Percentiles rank a stretch among this genome's conserved stretches.
Conservation (phyloP, 768 basidiomycete genomes). For the Dioszegia aurantiaca region DNA sequence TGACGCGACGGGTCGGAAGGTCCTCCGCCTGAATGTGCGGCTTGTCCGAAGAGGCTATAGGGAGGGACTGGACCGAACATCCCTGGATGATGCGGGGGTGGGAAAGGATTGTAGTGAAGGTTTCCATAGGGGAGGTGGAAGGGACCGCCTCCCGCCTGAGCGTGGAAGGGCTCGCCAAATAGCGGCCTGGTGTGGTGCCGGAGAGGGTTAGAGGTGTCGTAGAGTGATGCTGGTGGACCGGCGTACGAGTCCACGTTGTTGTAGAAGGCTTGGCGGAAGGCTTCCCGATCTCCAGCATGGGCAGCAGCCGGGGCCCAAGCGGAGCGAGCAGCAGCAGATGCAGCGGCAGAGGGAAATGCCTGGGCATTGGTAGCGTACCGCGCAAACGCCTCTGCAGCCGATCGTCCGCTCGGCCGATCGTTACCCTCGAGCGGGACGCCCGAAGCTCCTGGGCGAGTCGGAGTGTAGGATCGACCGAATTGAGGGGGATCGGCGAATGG, state of each 20-base stretch:
- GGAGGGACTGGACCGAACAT: background rate
- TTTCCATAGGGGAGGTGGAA: background rate
- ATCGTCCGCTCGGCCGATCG: background rate
- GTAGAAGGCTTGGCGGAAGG: background rate
- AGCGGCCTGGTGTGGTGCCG: too few species aligned
- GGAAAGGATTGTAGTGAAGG: too few species aligned
- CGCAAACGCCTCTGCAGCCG: background rate
- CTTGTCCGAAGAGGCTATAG: background rate
- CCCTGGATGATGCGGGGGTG: background rate
- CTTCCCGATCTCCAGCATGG: too few species aligned
- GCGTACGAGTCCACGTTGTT: slow-evolving; percentile 3
- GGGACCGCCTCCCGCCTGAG: too few species aligned
- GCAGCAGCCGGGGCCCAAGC: too few species aligned
- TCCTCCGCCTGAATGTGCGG: background rate
- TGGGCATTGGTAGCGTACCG: slow-evolving; percentile 1
- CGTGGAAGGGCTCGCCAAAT: too few species aligned
- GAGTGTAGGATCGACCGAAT: slow-evolving; percentile 8
- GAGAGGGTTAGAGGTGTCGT: background rate
- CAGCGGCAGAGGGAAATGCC: background rate
- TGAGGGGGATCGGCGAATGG: slow-evolving; percentile 13
- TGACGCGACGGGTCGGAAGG: background rate
- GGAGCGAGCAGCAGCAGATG: too few species aligned
- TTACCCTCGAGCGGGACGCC: too few species aligned
- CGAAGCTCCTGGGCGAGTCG: background rate
- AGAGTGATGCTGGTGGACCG: background rate